Evolutionary conservation across 2,329 filamentous ascomycete genomes (phyloP).

Genomic region (Fusarium aywerte): DNA sequence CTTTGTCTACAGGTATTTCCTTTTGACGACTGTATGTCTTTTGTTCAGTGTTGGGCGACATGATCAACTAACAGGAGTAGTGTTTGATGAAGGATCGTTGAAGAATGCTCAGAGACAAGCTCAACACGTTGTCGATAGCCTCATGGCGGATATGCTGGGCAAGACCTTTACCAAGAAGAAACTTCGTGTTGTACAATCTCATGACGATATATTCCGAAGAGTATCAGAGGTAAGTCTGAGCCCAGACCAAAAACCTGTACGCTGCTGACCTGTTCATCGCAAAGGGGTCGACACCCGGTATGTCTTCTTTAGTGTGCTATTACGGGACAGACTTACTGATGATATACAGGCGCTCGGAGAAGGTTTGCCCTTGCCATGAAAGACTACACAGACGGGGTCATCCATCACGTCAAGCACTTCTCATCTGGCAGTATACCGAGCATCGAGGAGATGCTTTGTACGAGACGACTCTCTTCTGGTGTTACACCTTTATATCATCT

Average conservation of each 20-base stretch:
- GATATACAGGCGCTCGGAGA: background rate
- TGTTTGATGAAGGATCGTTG: slow-evolving; percentile 22
- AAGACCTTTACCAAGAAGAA: background rate
- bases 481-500: slow-evolving; percentile 20
- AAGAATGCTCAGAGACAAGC: slow-evolving; percentile 6
- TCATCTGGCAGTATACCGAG: slow-evolving; percentile 5
- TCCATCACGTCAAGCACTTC: slow-evolving; percentile 19
- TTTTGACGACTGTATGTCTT: slow-evolving; percentile 13
- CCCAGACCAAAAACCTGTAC: fast-evolving
- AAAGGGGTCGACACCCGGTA: background rate
- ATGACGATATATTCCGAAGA: slow-evolving; percentile 15
- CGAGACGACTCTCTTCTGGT: background rate
- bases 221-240: background rate
- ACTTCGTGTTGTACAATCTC: slow-evolving; percentile 14
- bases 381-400: slow-evolving; percentile 20
- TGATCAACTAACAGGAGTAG: background rate
- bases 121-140: slow-evolving; percentile 10
- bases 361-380: slow-evolving; percentile 18
- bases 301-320: fast-evolving
- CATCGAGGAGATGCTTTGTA: slow-evolving; percentile 11
- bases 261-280: fast-evolving
- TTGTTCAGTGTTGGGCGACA: fast-evolving
- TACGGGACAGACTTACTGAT: background rate
- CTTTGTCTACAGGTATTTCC: slow-evolving; percentile 28
- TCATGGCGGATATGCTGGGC: slow-evolving; percentile 22